phyloP scores from a whole-genome alignment of 2,329 filamentous ascomycete genomes.

The Sphaerulina populicola region DNA sequence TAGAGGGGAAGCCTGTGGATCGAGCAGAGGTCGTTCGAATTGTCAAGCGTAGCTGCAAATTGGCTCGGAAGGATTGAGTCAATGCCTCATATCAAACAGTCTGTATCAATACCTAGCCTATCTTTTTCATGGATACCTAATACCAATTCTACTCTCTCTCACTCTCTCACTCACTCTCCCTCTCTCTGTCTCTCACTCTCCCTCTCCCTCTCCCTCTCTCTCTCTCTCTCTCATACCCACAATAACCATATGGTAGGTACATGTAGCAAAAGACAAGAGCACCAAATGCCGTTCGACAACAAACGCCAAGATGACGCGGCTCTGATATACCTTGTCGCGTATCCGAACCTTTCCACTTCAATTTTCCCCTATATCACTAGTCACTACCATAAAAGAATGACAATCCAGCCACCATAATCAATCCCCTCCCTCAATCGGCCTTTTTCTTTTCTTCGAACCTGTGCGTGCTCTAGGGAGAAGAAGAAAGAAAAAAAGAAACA shows the following conservation, averaged over 20 bases:
- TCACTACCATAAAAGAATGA: too few relatives aligned
- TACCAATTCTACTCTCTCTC: too few relatives aligned
- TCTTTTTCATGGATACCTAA: too few relatives aligned
- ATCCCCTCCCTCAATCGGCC: neutral
- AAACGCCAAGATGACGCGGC: neutral
- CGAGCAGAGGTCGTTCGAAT: constrained; percentile 52
- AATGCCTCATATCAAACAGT: too few relatives aligned
- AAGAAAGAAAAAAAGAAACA: neutral
- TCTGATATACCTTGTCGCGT: neutral
- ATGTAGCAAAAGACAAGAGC: neutral
- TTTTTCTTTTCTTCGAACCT: neutral
- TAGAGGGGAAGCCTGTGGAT: constrained; percentile 59
- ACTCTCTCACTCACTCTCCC: too few relatives aligned
- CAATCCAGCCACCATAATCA: neutral
- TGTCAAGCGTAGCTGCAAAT: constrained; percentile 42
- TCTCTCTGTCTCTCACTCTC: too few relatives aligned
- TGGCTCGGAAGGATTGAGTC: too few relatives aligned
- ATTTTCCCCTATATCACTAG: neutral
- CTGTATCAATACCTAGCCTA: too few relatives aligned
- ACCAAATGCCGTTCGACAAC: neutral
- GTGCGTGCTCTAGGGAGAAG: neutral
- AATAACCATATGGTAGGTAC: neutral
- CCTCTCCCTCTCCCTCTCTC: too few relatives aligned
- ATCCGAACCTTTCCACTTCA: neutral
- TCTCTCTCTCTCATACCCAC: too few relatives aligned